phyloP scores from a whole-genome alignment of 2,329 filamentous ascomycete species.

The Aspergillus awamori region DNA sequence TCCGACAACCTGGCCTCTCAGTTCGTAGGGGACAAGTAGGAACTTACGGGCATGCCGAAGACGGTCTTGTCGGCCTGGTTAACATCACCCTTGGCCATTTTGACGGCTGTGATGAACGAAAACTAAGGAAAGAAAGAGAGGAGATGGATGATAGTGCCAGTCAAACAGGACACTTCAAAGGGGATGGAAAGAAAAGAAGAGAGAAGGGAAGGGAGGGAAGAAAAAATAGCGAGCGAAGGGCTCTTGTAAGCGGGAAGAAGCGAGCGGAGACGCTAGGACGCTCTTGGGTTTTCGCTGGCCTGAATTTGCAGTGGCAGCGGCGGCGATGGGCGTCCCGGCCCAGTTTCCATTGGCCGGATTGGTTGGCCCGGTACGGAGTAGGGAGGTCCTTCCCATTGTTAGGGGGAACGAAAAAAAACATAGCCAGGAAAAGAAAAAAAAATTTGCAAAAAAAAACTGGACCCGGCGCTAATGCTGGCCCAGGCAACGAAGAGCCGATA shows the following conservation, averaged over 20 bases:
- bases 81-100: conserved; percentile 52
- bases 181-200: conserved; percentile 46
- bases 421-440: conserved; percentile 4
- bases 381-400: conserved; percentile 9
- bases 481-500: conserved; percentile 38
- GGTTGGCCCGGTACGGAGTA: conserved; percentile 12
- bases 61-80: conserved; percentile 57
- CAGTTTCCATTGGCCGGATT: not conserved
- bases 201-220: conserved; percentile 41
- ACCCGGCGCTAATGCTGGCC: conserved; percentile 28
- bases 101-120: conserved; percentile 46
- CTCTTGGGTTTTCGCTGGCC: conserved; percentile 22
- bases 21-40: conserved; percentile 14
- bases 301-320: conserved; percentile 16
- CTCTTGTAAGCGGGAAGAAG: conserved; percentile 44
- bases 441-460: conserved; percentile 22
- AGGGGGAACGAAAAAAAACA: conserved; percentile 10
- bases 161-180: conserved; percentile 35
- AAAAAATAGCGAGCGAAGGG: conserved; percentile 39
- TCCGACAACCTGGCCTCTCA: conserved; percentile 17
- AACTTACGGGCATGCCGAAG: conserved; percentile 56
- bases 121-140: conserved; percentile 45
- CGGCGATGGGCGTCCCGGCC: conserved; percentile 4
- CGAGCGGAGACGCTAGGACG: conserved; percentile 36
- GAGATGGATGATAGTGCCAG: conserved; percentile 41